A percentile compares a stretch with the other conserved stretches of the same genome.
phyloP scores from a whole-genome alignment of 2,329 filamentous ascomycete genomes.

The Alternaria ventricosa region DNA sequence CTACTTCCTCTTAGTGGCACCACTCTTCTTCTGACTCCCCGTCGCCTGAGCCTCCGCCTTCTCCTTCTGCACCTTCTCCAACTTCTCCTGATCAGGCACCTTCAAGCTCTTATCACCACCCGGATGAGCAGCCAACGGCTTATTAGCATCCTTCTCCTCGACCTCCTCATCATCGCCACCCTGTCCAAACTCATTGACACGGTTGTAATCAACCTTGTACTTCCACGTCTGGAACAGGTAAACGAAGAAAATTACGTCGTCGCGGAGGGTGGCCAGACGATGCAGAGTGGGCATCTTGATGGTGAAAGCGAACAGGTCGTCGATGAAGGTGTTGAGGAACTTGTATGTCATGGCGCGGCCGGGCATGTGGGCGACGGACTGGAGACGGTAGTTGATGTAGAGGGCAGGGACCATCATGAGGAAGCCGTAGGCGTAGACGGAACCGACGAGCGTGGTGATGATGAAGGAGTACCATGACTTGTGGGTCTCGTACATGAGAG shows the following conservation, averaged over 20 bases:
- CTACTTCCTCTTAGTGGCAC: slow-evolving; percentile 43
- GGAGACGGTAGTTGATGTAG: slow-evolving; percentile 99
- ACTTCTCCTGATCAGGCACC: slow-evolving; percentile 27
- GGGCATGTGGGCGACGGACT: slow-evolving; percentile 92
- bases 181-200: slow-evolving; percentile 98
- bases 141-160: slow-evolving; percentile 56
- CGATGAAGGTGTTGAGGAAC: slow-evolving; percentile 98
- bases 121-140: slow-evolving; percentile 47
- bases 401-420: slow-evolving; percentile 98
- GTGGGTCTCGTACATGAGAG: slow-evolving; percentile 88
- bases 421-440: slow-evolving; percentile 97
- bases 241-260: slow-evolving; percentile 98
- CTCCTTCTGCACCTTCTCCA: slow-evolving; percentile 26
- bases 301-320: slow-evolving; percentile 97
- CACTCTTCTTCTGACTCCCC: slow-evolving; percentile 34
- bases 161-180: slow-evolving; percentile 84
- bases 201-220: slow-evolving; percentile 88
- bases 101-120: slow-evolving; percentile 38
- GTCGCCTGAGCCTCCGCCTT: slow-evolving; percentile 23
- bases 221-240: slow-evolving; percentile 94
- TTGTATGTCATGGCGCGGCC: slow-evolving; percentile 97
- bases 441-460: slow-evolving; percentile 92
- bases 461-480: slow-evolving; percentile 98
- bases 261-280: slow-evolving; percentile 86
- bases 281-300: slow-evolving; percentile 99